A percentile compares a stretch with the other conserved stretches of the same genome.
Evolutionary conservation across 805 yeast species (phyloP).

Genomic region (Wickerhamomyces canadensis): DNA sequence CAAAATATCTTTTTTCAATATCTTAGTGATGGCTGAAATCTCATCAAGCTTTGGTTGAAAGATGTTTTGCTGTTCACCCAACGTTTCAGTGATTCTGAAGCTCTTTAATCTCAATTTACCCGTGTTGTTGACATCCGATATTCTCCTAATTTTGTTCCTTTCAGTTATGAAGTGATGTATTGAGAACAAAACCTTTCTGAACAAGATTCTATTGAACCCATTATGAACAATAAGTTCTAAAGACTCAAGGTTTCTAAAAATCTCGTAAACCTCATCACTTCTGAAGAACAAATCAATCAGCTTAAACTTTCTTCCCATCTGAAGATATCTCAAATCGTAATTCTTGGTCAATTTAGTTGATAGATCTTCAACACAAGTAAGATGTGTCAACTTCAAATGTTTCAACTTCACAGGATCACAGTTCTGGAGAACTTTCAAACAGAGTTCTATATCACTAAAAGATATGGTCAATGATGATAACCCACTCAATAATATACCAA

Average conservation of each 20-base stretch:
- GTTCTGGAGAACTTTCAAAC: slow-evolving; percentile 2
- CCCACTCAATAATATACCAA: slow-evolving; percentile 1
- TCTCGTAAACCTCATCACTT: neutral
- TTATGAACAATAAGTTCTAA: slow-evolving; percentile 4
- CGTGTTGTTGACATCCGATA: too few relatives aligned
- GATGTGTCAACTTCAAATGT: slow-evolving; percentile 5
- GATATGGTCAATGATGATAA: slow-evolving; percentile 3
- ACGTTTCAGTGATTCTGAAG: neutral
- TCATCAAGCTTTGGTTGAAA: neutral
- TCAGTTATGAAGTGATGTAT: slow-evolving; percentile 1
- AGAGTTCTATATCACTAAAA: slow-evolving; percentile 4
- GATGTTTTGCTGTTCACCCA: neutral
- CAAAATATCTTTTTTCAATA: neutral
- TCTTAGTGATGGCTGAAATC: neutral
- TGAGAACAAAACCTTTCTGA: slow-evolving; percentile 7
- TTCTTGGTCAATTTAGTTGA: neutral
- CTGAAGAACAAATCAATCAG: slow-evolving; percentile 6
- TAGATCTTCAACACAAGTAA: slow-evolving; percentile 2
- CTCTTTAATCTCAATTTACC: neutral
- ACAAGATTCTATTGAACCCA: slow-evolving; percentile 7
- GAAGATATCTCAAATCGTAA: neutral
- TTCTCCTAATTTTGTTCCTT: neutral
- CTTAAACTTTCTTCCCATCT: neutral
- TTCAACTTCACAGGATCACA: slow-evolving; percentile 2
- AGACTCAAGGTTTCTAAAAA: slow-evolving; percentile 1